Conservation (phyloP, 768 basidiomycete genomes). For the Thelephora ganbajun region DNA sequence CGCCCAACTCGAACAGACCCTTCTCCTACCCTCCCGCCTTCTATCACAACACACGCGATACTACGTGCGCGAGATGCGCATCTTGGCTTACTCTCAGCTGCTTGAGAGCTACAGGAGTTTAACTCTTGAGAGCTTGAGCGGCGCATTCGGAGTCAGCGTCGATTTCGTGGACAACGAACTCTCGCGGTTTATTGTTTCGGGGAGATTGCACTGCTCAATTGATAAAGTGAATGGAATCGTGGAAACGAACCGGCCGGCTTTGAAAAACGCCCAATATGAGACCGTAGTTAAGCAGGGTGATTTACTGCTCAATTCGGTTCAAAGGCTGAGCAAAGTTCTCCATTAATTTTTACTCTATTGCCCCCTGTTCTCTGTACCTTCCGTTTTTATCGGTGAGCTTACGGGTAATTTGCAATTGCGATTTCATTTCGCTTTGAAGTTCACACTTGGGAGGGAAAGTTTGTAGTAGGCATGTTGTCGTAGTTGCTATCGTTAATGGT, state of each 20-base stretch:
- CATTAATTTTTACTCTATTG: slow-evolving; percentile 16
- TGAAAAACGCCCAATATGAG: slow-evolving; percentile 83
- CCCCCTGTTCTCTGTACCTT: too few species aligned
- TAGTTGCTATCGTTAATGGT: too few species aligned
- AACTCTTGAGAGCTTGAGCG: slow-evolving; percentile 73
- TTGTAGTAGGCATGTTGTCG: too few species aligned
- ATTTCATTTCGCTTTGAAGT: too few species aligned
- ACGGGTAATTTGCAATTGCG: too few species aligned
- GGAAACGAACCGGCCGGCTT: slow-evolving; percentile 68
- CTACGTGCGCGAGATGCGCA: slow-evolving; percentile 93
- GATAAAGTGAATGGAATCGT: slow-evolving; percentile 94
- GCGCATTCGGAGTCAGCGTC: slow-evolving; percentile 81
- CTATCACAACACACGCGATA: slow-evolving; percentile 77
- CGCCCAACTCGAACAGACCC: slow-evolving; percentile 77
- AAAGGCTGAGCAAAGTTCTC: slow-evolving; percentile 83
- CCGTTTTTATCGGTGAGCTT: too few species aligned
- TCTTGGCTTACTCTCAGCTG: slow-evolving; percentile 82
- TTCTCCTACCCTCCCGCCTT: slow-evolving; percentile 78
- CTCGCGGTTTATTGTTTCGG: slow-evolving; percentile 80
- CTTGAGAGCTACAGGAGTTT: slow-evolving; percentile 86
- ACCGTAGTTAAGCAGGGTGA: slow-evolving; percentile 91
- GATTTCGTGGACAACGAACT: slow-evolving; percentile 86
- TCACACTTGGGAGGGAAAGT: too few species aligned
- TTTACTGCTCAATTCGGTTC: slow-evolving; percentile 72
- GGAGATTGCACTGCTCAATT: slow-evolving; percentile 75